Evolutionary conservation across 352 stramenopile genomes (phyloP).

Genomic region (Phytophthora multivora): DNA sequence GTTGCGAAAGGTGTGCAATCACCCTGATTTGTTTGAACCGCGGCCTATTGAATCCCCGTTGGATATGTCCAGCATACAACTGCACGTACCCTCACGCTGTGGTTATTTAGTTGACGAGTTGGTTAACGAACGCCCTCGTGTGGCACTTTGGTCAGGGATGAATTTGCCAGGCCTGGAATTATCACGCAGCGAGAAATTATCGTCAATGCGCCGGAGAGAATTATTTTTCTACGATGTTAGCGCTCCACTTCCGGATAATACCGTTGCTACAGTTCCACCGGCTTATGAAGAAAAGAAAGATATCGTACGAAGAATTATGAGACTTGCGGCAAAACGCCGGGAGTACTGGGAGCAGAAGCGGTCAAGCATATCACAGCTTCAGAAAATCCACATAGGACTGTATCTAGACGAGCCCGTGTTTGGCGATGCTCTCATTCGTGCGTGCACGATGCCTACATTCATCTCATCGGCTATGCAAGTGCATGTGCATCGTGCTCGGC

Average conservation of each 20-base stretch:
- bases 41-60: constrained; percentile 97
- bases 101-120: constrained; percentile 54
- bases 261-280: constrained; percentile 17
- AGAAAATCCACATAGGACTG: constrained; percentile 33
- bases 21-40: constrained; percentile 98
- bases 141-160: constrained; percentile 44
- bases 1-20: constrained; percentile 97
- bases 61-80: constrained; percentile 54
- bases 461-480: constrained; percentile 80
- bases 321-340: constrained; percentile 30
- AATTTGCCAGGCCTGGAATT: constrained; percentile 61
- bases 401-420: constrained; percentile 53
- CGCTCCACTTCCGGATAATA: constrained; percentile 33
- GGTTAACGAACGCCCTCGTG: constrained; percentile 32
- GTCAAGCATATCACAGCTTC: constrained; percentile 26
- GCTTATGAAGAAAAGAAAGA: constrained; percentile 43
- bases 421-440: constrained; percentile 48
- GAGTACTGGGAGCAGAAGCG: constrained; percentile 54
- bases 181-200: constrained; percentile 28
- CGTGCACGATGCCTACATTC: constrained; percentile 63
- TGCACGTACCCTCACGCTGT: constrained; percentile 42
- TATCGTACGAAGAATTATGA: constrained; percentile 38
- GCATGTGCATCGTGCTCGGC: constrained; percentile 42
- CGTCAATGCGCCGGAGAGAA: constrained; percentile 35
- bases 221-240: constrained; percentile 59